These are phyloP conservation scores for Candida golubevii DNA, from an alignment of 805 yeast species.

Conservation along the genomic window DNA sequence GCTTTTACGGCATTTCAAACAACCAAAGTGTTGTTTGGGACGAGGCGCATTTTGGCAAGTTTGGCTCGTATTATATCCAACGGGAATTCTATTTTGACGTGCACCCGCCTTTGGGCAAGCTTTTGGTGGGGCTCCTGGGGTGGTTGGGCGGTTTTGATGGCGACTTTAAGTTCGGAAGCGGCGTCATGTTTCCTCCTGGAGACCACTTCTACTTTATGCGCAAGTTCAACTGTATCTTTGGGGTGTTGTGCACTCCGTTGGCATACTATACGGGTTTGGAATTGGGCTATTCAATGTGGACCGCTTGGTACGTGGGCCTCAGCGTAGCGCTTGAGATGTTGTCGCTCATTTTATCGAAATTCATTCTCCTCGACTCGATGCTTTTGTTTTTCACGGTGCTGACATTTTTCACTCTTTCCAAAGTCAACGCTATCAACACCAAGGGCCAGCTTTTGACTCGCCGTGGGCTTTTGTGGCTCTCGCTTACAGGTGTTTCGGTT, in stretches of 20 bases:
- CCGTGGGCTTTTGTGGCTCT: slow-evolving; percentile 52
- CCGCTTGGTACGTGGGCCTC: slow-evolving; percentile 57
- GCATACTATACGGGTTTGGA: slow-evolving; percentile 49
- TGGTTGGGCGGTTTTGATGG: slow-evolving; percentile 83
- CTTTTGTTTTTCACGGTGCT: slow-evolving; percentile 65
- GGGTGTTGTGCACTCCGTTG: slow-evolving; percentile 62
- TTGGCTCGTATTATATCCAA: slow-evolving; percentile 83
- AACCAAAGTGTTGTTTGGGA: slow-evolving; percentile 88
- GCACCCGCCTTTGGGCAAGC: slow-evolving; percentile 95
- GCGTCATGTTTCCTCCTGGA: slow-evolving; percentile 57
- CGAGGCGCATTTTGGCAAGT: slow-evolving; percentile 96
- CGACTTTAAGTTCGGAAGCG: slow-evolving; percentile 68
- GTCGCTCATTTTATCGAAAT: slow-evolving; percentile 66
- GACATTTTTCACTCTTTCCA: slow-evolving; percentile 34
- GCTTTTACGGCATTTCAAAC: slow-evolving; percentile 56
- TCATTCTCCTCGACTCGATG: slow-evolving; percentile 74
- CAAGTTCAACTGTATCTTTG: slow-evolving; percentile 63
- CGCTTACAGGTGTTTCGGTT: slow-evolving; percentile 59
- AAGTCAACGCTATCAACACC: slow-evolving; percentile 46
- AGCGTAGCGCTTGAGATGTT: slow-evolving; percentile 66
- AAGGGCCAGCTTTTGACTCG: slow-evolving; percentile 32
- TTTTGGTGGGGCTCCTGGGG: slow-evolving; percentile 86
- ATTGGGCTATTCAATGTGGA: slow-evolving; percentile 23
- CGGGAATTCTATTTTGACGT: slow-evolving; percentile 94
- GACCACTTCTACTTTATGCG: slow-evolving; percentile 64